Conservation (phyloP, 805 yeast species). For the Suhomyces canberraensis region DNA sequence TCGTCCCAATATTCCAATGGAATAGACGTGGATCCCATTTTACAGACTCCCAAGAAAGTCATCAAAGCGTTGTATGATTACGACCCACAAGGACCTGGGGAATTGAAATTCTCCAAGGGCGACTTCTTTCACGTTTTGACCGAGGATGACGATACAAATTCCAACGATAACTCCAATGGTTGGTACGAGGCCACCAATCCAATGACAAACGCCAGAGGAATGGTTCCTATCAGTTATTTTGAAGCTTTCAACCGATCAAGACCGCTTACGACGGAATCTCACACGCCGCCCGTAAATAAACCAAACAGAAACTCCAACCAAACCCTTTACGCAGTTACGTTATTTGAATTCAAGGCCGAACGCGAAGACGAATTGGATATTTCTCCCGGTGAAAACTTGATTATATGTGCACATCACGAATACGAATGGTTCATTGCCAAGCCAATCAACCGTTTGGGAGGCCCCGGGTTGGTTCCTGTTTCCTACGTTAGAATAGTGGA, state of each 20-base stretch:
- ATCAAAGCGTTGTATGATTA: slow-evolving; percentile 80
- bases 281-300: neutral
- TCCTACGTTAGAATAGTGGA: slow-evolving; percentile 85
- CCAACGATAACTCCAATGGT: slow-evolving; percentile 53
- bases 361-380: slow-evolving; percentile 82
- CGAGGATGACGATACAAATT: slow-evolving; percentile 24
- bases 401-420: slow-evolving; percentile 93
- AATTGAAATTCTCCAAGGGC: slow-evolving; percentile 72
- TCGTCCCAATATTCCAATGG: slow-evolving; percentile 13
- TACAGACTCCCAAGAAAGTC: slow-evolving; percentile 70
- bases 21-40: slow-evolving; percentile 17
- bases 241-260: slow-evolving; percentile 69
- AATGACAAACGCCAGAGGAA: slow-evolving; percentile 67
- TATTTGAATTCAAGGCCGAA: slow-evolving; percentile 85
- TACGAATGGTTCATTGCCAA: slow-evolving; percentile 98
- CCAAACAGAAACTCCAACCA: slow-evolving; percentile 26
- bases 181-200: slow-evolving; percentile 94
- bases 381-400: slow-evolving; percentile 79
- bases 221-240: slow-evolving; percentile 84
- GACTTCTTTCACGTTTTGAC: slow-evolving; percentile 78
- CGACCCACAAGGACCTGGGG: slow-evolving; percentile 75
- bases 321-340: slow-evolving; percentile 77
- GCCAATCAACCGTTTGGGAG: slow-evolving; percentile 91
- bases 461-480: slow-evolving; percentile 95
- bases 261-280: slow-evolving; percentile 21